A percentile compares a stretch with the other conserved stretches of the same genome.
Evolutionary conservation across 2,329 filamentous ascomycete species (phyloP).

Genomic region (Aotearoamyces nothofagi): DNA sequence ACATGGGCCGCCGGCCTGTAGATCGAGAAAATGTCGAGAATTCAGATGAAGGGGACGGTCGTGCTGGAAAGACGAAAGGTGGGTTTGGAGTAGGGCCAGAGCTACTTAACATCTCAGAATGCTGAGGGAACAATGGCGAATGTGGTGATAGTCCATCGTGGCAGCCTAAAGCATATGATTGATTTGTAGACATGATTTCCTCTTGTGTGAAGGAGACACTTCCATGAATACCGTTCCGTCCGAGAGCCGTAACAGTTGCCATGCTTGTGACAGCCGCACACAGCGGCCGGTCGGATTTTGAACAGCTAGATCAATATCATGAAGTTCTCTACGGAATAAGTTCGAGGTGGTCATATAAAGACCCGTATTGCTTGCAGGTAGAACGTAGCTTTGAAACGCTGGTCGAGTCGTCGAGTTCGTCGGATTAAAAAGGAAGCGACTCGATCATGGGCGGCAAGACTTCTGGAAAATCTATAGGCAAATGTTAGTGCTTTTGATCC

Average conservation of each 20-base stretch:
- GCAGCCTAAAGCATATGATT: neutral
- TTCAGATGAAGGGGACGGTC: slow-evolving; percentile 30
- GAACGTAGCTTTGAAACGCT: neutral
- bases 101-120: slow-evolving; percentile 2
- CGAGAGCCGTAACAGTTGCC: slow-evolving; percentile 5
- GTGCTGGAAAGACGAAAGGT: slow-evolving; percentile 46
- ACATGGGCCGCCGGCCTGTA: slow-evolving; percentile 34
- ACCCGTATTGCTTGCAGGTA: neutral
- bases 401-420: neutral
- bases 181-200: neutral
- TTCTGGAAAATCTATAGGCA: too few species aligned
- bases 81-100: slow-evolving; percentile 39
- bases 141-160: slow-evolving; percentile 1
- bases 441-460: too few species aligned
- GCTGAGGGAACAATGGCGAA: slow-evolving; percentile 3
- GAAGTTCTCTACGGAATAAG: neutral
- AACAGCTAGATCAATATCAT: slow-evolving; percentile 5
- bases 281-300: slow-evolving; percentile 4
- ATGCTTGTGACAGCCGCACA: slow-evolving; percentile 5
- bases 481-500: too few species aligned
- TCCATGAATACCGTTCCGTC: slow-evolving; percentile 4
- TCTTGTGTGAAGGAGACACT: slow-evolving; percentile 5
- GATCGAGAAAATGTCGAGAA: slow-evolving; percentile 32
- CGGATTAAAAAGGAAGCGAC: neutral
- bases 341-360: neutral